A percentile compares a stretch with the other conserved stretches of the same genome.
Evolutionary conservation across 176 grass and related monocot species (phyloP).

Genomic region (Oryza meyeriana): DNA sequence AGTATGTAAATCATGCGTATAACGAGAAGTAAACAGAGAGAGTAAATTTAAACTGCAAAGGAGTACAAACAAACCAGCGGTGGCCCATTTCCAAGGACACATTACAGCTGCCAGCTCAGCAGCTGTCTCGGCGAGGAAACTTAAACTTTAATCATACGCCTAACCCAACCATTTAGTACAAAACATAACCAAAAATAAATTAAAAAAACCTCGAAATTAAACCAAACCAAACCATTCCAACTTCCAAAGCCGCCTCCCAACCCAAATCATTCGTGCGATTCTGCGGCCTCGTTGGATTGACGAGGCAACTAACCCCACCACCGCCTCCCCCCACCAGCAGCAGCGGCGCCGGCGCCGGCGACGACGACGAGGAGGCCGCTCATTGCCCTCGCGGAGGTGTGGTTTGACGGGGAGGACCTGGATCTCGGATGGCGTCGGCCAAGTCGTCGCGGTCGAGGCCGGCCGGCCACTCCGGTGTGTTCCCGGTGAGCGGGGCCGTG

Average conservation of each 20-base stretch:
- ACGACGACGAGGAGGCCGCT: neutral
- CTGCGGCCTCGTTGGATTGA: neutral
- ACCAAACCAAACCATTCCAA: neutral
- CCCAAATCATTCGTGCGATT: neutral
- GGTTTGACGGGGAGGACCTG: neutral
- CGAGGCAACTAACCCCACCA: neutral
- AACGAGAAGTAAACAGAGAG: no score
- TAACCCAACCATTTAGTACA: neutral
- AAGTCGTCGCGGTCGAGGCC: slow-evolving; percentile 83
- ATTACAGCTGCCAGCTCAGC: neutral
- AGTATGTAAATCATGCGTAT: no score
- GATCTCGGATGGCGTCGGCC: slow-evolving; percentile 73
- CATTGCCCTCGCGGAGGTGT: neutral
- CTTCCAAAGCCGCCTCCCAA: neutral
- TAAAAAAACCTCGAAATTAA: neutral
- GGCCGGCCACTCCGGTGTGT: slow-evolving; percentile 64
- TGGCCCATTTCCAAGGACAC: neutral
- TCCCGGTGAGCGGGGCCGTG: slow-evolving; percentile 42
- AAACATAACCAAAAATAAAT: neutral
- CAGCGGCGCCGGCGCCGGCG: neutral
- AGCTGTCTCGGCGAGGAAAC: neutral
- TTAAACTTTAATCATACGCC: neutral
- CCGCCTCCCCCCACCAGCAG: neutral
- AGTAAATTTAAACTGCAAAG: no score
- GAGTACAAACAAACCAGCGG: neutral